Percentiles rank a stretch among this genome's conserved stretches.
Conservation (phyloP, 306 rosid genomes). For the Begonia loranthoides region DNA sequence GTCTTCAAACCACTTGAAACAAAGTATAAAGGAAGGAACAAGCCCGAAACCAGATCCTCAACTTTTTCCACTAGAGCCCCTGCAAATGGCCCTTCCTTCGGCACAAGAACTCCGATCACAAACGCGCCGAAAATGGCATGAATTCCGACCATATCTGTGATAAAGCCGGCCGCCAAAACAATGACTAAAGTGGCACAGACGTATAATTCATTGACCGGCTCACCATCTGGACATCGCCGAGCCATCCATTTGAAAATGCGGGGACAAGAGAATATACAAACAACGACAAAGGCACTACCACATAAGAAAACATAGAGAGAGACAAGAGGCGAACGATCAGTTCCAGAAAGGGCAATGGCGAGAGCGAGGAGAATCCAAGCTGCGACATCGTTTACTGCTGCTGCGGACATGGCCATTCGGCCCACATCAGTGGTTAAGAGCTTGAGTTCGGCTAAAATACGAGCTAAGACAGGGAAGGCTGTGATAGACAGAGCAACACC, state of each 20-base stretch:
- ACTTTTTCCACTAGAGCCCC: constrained; percentile 74
- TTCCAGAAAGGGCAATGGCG: constrained; percentile 77
- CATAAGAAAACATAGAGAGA: constrained; percentile 63
- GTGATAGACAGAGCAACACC: constrained; percentile 71
- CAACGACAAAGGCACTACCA: constrained; percentile 44
- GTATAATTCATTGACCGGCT: constrained; percentile 55
- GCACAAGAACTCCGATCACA: constrained; percentile 65
- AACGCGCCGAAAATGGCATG: constrained; percentile 88
- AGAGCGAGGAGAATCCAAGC: constrained; percentile 95
- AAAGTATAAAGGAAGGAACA: constrained; percentile 73
- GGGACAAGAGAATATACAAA: constrained; percentile 26
- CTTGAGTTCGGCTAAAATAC: constrained; percentile 82
- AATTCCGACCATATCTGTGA: constrained; percentile 71
- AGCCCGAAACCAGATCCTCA: constrained; percentile 83
- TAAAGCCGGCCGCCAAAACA: constrained; percentile 80
- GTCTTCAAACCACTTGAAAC: constrained; percentile 94
- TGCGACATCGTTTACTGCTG: constrained; percentile 78
- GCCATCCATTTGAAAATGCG: constrained; percentile 58
- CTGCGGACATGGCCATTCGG: constrained; percentile 83
- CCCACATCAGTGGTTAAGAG: constrained; percentile 76
- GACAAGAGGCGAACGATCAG: constrained; percentile 50
- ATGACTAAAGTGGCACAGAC: constrained; percentile 47
- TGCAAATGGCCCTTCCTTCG: constrained; percentile 71
- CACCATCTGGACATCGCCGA: constrained; percentile 55
- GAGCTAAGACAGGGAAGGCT: constrained; percentile 88